Conservation (phyloP, 148 eudicot species). For the Rhododendron williamsianum region DNA sequence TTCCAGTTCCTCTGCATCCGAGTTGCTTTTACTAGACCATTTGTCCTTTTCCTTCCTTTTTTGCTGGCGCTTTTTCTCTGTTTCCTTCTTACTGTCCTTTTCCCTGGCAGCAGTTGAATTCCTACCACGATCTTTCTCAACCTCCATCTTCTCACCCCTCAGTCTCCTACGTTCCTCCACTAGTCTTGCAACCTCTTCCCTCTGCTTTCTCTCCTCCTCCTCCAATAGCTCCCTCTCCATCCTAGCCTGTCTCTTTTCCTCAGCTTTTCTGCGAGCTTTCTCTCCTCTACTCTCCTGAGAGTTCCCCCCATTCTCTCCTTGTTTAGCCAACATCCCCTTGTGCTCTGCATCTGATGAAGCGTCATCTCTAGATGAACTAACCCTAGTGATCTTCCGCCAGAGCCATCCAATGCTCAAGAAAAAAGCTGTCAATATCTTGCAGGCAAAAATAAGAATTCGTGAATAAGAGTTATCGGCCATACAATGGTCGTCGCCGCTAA, state of each 20-base stretch:
- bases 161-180: slow-evolving; percentile 88
- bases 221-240: slow-evolving; percentile 84
- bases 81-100: slow-evolving; percentile 64
- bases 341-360: slow-evolving; percentile 47
- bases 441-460: slow-evolving; percentile 40
- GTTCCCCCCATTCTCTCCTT: slow-evolving; percentile 61
- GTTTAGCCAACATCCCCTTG: slow-evolving; percentile 43
- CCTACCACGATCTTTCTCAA: slow-evolving; percentile 65
- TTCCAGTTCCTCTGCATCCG: slow-evolving; percentile 84
- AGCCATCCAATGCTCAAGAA: slow-evolving; percentile 59
- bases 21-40: slow-evolving; percentile 90
- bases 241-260: slow-evolving; percentile 96
- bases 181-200: slow-evolving; percentile 92
- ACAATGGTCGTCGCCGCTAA: slow-evolving; percentile 54
- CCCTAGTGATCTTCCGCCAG: slow-evolving; percentile 69
- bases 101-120: slow-evolving; percentile 50
- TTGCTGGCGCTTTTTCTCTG: slow-evolving; percentile 74
- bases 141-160: slow-evolving; percentile 82
- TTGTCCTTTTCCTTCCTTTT: slow-evolving; percentile 79
- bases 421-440: slow-evolving; percentile 45
- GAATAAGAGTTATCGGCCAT: slow-evolving; percentile 66
- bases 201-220: slow-evolving; percentile 95
- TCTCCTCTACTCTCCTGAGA: slow-evolving; percentile 81
- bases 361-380: slow-evolving; percentile 62
- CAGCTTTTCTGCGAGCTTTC: slow-evolving; percentile 97